Conservation (phyloP, 2,329 filamentous ascomycete genomes). For the Aspergillus cejpii region DNA sequence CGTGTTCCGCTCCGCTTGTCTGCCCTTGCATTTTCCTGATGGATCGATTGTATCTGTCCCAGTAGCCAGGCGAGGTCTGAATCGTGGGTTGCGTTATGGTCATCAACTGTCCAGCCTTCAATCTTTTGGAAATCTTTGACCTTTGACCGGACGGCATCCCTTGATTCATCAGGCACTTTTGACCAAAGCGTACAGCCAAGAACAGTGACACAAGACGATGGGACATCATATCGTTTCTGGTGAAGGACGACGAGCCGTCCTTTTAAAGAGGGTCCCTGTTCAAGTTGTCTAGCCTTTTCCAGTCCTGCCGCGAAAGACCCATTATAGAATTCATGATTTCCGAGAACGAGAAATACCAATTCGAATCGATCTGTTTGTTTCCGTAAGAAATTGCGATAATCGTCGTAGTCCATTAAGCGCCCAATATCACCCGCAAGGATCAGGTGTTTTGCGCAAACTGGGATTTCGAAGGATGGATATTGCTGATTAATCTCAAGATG, state of each 20-base stretch:
- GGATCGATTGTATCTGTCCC: slow-evolving; percentile 28
- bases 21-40: slow-evolving; percentile 7
- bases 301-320: slow-evolving; percentile 17
- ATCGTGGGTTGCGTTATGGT: slow-evolving; percentile 46
- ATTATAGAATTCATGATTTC: slow-evolving; percentile 29
- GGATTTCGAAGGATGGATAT: slow-evolving; percentile 21
- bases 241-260: slow-evolving; percentile 25
- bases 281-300: slow-evolving; percentile 21
- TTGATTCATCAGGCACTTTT: slow-evolving; percentile 38
- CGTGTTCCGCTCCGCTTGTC: background rate
- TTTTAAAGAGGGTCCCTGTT: slow-evolving; percentile 23
- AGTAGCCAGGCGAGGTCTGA: slow-evolving; percentile 49
- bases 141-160: slow-evolving; percentile 38
- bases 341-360: slow-evolving; percentile 20
- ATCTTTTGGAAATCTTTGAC: slow-evolving; percentile 53
- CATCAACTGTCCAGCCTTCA: slow-evolving; percentile 45
- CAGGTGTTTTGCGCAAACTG: slow-evolving; percentile 16
- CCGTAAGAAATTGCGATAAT: slow-evolving; percentile 22
- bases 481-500: slow-evolving; percentile 27
- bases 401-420: slow-evolving; percentile 20
- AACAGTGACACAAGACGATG: slow-evolving; percentile 40
- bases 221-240: slow-evolving; percentile 22
- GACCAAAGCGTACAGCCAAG: slow-evolving; percentile 57
- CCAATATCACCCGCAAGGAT: slow-evolving; percentile 24
- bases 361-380: slow-evolving; percentile 17